Evolutionary conservation across 768 basidiomycete genomes (phyloP), one percentile per base, ranked within the genome.

Genomic region (Panus rudis): DNA sequence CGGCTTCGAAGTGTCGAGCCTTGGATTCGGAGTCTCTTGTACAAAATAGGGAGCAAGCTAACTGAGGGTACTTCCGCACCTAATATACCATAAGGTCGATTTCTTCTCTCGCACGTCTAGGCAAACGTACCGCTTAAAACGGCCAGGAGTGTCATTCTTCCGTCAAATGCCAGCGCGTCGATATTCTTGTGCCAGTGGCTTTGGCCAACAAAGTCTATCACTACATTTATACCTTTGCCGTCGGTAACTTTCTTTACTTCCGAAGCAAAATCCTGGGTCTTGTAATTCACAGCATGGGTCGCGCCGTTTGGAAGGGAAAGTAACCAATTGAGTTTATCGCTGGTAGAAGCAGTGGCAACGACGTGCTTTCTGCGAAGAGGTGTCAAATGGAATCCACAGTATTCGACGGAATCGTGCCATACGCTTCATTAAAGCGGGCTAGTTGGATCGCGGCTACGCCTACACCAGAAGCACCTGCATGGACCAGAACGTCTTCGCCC

Each of bases 401-500:
- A 40, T n/a, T 41, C n/a, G 48, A 39, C 34, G 34, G 24, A 35
- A 38, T 22, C 25, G 16, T 6, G 23, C 72, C 84, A 67, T 56
- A 89, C 85, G 86, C 86, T 45, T 78, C 78, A 48, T 72, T 76
- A 34, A 73, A 56, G 20, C 87, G 78, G 16, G 92, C 89, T 16
- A 96, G 65, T 62, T 97, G 93, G 38, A 85, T 88, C 12, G 89
- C 88, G 3, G 92, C 83, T 13, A 93, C 60, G 1, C 92, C 92
- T 4, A 96, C 91, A 22, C 92, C 91, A 11, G 87, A 90, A 3
- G 91, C 91, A 6, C 83, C 93, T 16, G 92, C 91, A 57, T 97
- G 94, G 11, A 97, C 72, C 13, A 98, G 73, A 8, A 91, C 87
- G 54, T 84, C 65, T 37, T 90, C 82, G 26, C 79, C 78, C 49